These are phyloP conservation scores for Hydnomerulius pinastri DNA, from an alignment of 768 basidiomycete species.

Conservation along the genomic window DNA sequence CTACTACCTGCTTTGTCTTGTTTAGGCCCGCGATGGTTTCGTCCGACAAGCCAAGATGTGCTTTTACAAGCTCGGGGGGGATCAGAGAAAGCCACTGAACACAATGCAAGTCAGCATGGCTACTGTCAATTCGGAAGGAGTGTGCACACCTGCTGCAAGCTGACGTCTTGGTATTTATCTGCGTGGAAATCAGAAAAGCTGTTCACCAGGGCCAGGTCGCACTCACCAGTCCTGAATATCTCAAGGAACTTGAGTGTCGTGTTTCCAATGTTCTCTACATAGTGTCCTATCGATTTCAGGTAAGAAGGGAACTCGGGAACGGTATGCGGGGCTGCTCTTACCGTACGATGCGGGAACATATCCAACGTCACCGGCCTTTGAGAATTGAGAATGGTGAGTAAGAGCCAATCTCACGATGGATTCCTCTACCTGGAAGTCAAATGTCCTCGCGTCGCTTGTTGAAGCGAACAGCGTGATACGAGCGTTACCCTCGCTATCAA, in stretches of 20 bases:
- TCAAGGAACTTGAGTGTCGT: slow-evolving; percentile 49
- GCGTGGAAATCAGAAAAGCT: neutral
- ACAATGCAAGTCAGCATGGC: neutral
- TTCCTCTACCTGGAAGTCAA: slow-evolving; percentile 50
- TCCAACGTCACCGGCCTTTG: slow-evolving; percentile 23
- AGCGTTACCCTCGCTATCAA: slow-evolving; percentile 48
- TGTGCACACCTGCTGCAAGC: slow-evolving; percentile 45
- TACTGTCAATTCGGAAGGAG: neutral
- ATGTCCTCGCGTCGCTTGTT: slow-evolving; percentile 54
- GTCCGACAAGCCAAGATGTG: slow-evolving; percentile 43
- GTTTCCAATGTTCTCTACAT: slow-evolving; percentile 56
- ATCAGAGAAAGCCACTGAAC: slow-evolving; percentile 46
- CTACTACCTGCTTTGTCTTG: slow-evolving; percentile 41
- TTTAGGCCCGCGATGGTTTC: slow-evolving; percentile 36
- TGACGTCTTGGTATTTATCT: slow-evolving; percentile 36
- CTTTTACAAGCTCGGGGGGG: slow-evolving; percentile 47
- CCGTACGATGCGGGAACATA: slow-evolving; percentile 18
- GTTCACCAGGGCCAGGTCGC: neutral
- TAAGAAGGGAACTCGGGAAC: neutral
- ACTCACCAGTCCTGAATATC: slow-evolving; percentile 45
- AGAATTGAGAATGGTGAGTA: neutral
- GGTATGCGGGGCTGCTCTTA: neutral
- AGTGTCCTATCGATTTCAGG: slow-evolving; percentile 40
- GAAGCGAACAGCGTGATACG: slow-evolving; percentile 62
- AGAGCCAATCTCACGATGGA: neutral